Evolutionary conservation across 306 rosid species (phyloP), one percentile per base, ranked within the genome.

Genomic region (Carpinus viminea): DNA sequence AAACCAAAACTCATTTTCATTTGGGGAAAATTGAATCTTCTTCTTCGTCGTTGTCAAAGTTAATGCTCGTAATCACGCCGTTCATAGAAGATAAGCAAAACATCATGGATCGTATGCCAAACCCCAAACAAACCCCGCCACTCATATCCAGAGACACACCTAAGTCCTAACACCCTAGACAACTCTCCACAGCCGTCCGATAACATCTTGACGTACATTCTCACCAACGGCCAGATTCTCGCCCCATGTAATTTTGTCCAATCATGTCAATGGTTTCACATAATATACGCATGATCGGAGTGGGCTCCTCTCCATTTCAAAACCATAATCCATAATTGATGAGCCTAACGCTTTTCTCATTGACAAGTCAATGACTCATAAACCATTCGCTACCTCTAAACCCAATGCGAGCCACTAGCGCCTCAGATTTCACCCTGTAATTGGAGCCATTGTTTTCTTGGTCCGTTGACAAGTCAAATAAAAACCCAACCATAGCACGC

Each of bases 101-200:
- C 47, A 46, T 78, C 76, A 38, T 68, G 71, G 79, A 46, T 65
- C 57, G 56, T 34, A 12, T 24, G 47, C 66, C 82, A 11, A 36
- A 53, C 13, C 81, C 78, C 54, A 31, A 3, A 16, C 24, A 45
- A 31, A 45, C 45, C 51, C 48, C 8, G 18, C 31, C 36, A 3
- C 56, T 20, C 38, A 46, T 11, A 9, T n/a, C 20, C 18, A 18
- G 2, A 45, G 76, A 51, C 56, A 51, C 53, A 1, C 61, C 80
- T n/a, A n/a, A n/a, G n/a, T n/a, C n/a, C n/a, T 2, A 74, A 60
- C 52, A 69, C 76, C 38, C 5, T 52, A 8, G 76, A 64, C 65
- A 82, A 62, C 82, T 78, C 76, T 43, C 82, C 73, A 1, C 47
- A 11, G 4, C 86, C 69, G 52, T 82, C 86, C 0, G 74, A 74